Base-by-base conservation (phyloP, 495 filamentous ascomycete species). In the Hamigera avellanea region DNA sequence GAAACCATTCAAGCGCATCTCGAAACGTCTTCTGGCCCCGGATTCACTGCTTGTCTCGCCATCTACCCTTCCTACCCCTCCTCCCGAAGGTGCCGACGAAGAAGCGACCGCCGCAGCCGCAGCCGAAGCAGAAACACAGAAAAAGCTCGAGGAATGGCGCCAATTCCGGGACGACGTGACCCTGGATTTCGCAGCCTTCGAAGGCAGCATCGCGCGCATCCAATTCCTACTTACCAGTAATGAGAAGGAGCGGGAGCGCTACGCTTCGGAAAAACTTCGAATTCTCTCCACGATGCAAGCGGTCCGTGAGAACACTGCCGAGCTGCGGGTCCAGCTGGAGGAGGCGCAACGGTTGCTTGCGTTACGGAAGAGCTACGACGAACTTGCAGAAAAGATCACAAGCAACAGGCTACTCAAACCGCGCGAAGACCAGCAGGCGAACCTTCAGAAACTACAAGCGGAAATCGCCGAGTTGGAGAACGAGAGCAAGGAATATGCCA, bases 161-260 rank as follows among this genome's bases (percentile, higher is more conserved):
- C 73, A 69, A 43, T 78, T 83, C 46, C 77, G 75, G 26, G 81
- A 93, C 46, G 89, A 95, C 48, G 73, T 89, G 12, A 73, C 82
- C 1, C 73, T 95, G 34, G 91, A 99, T 62, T 91, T 96, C 49
- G 81, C 82, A 14, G 78, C 83, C 26, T 88, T 96, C 54, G 86
- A 94, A 56, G 80, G 75, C 53, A 83, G 76, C 55, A 81, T 96
- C 45, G 73, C 80, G 18, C 86, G 91, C 35, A 80, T 95, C 26
- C 91, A 96, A 48, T 81, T 94, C 49, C 73, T 95, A 2, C 67
- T 78, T 14, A 80, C 72, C 2, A 91, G 83, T 51, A 95, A 96
- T 57, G 70, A 70, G 36, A 72, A 72, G 30, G 91, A 99, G 57
- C 79, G 93, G 14, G 75, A 85, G 46, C 78, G 86, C 3, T 99